A percentile compares a stretch with the other conserved stretches of the same genome.
These are phyloP conservation scores for Vitis labrusca DNA, from an alignment of 164 flowering plant genomes.

Conservation along the genomic window DNA sequence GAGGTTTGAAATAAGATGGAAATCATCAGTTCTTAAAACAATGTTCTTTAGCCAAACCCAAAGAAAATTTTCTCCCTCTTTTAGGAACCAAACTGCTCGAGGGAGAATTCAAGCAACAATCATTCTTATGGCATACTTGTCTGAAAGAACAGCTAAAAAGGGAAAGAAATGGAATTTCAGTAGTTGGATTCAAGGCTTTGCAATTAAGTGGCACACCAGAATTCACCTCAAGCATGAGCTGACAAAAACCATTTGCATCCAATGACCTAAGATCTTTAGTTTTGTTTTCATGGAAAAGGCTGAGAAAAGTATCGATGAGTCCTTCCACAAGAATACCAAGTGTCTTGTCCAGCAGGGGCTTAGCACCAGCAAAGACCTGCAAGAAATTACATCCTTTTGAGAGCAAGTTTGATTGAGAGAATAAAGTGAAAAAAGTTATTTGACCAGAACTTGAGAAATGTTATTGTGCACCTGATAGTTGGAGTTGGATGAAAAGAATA, in stretches of 20 bases:
- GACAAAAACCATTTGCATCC: slow-evolving; percentile 98
- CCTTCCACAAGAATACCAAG: slow-evolving; percentile 97
- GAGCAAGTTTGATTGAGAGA: background rate
- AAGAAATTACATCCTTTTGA: background rate
- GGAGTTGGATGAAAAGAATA: too few species aligned
- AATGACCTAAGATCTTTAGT: slow-evolving; percentile 66
- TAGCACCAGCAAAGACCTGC: slow-evolving; percentile 95
- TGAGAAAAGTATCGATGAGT: slow-evolving; percentile 86
- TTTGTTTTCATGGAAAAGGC: slow-evolving; percentile 75
- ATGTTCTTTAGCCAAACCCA: background rate
- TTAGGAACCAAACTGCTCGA: too few species aligned
- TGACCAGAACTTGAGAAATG: too few species aligned
- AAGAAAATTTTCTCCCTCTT: background rate
- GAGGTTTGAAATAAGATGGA: background rate
- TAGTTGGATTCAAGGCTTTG: background rate
- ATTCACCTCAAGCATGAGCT: slow-evolving; percentile 97
- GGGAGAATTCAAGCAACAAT: too few species aligned
- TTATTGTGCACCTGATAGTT: too few species aligned
- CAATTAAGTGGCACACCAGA: background rate
- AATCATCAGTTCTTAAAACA: background rate
- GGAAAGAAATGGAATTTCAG: background rate
- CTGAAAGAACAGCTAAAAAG: background rate
- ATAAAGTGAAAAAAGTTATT: background rate
- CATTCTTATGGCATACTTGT: background rate
- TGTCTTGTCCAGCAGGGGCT: slow-evolving; percentile 82